Base-by-base conservation (phyloP, 2,329 filamentous ascomycete species). In the Didymella arachidicola region DNA sequence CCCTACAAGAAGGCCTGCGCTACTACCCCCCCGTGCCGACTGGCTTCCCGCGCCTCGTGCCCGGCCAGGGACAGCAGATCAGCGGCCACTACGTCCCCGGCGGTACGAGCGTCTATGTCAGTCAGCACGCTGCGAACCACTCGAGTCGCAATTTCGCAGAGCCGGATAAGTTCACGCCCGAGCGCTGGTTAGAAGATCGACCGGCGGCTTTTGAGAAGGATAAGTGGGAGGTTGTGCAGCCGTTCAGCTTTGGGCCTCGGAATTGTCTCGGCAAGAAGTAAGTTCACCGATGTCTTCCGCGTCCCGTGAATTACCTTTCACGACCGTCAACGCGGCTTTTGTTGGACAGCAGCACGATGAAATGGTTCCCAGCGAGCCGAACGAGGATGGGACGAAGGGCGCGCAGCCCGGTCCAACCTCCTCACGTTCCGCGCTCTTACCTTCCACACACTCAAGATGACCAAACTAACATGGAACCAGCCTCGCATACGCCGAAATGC, bases 151-250 rank as follows among this genome's bases (percentile, higher is more conserved):
- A 78, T 50, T 74, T 57, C 29, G 59, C 54, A 1, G 63, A 75
- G 18, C 61, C 72, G 0, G 69, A 73, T 8, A 34, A 18, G 0
- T 76, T 60, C 41, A 63, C 60, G 11, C 72, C 72, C 1, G 72
- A 74, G 61, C 61, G 80, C 10, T 82, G 78, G 78, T 58, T 81
- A 4, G 68, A 70, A 25, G 64, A 72, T 11, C 57, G 68, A 30
- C 26, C 26, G 2, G 27, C 0, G 0, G 34, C 38, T 4, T 80
- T 75, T 43, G 50, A 45, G 2, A 51, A 54, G 5, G 79, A 80
- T 42, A 74, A 73, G 10, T 64, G 66, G 18, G 72, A 72, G 1
- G 64, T 59, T 0, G 59, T 76, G 12, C 63, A 72, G 26, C 66
- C 71, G 19, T 74, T 74, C 54, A 66, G 61, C 4, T 71, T 70